Evolutionary conservation across 2,329 filamentous ascomycete species (phyloP).

Genomic region (Fusarium cicatricum): DNA sequence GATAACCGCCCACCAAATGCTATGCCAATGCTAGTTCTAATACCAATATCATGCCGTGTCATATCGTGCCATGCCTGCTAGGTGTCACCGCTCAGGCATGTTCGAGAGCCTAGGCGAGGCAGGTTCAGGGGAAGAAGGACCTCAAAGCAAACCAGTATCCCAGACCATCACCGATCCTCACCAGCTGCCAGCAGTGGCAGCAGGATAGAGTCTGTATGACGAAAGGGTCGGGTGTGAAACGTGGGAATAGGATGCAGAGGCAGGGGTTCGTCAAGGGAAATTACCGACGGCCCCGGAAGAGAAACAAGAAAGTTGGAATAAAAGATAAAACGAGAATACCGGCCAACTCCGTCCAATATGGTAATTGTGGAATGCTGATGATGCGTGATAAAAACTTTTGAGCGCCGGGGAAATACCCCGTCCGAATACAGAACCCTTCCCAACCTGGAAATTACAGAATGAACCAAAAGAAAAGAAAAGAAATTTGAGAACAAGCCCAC

Average conservation of each 20-base stretch:
- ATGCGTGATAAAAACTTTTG: constrained; percentile 38
- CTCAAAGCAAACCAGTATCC: constrained; percentile 6
- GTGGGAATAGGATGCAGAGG: constrained; percentile 1
- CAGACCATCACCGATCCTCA: constrained; percentile 6
- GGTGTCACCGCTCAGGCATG: constrained; percentile 9
- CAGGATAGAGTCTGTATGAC: constrained; percentile 6
- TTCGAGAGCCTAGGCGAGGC: constrained; percentile 1
- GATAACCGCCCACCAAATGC: constrained; percentile 31
- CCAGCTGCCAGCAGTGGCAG: constrained; percentile 16
- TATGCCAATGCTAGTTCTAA: constrained; percentile 27
- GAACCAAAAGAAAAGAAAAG: constrained; percentile 13
- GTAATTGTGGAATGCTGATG: constrained; percentile 26
- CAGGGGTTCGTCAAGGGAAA: constrained; percentile 7
- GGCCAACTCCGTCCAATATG: constrained; percentile 31
- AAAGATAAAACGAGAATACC: constrained; percentile 3
- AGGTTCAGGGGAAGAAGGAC: constrained; percentile 6
- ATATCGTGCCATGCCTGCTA: constrained; percentile 14
- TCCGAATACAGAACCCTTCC: constrained; percentile 11
- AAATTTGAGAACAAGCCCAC: constrained; percentile 13
- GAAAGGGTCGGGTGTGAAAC: constrained; percentile 4
- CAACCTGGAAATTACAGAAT: constrained; percentile 25
- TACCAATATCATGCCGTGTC: constrained; percentile 13
- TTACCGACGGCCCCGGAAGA: constrained; percentile 8
- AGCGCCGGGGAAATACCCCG: constrained; percentile 32
- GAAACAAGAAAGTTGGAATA: constrained; percentile 1